Evolutionary conservation across 345 rosid genomes (phyloP), one percentile per base, ranked within the genome.

Genomic region (Citrus trifoliata): DNA sequence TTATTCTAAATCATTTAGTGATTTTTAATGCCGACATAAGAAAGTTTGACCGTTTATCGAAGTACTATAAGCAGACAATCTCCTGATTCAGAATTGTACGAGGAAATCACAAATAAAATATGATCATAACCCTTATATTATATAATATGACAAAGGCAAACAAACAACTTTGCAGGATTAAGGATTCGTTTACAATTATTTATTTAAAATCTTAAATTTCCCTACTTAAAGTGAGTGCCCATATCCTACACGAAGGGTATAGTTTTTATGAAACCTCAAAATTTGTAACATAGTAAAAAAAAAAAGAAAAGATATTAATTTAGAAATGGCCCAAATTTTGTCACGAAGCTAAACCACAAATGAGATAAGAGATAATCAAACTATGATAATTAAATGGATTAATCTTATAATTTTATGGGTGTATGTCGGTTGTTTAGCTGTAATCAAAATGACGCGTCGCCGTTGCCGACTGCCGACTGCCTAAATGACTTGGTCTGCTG

Each of bases 391-490:
- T 76, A 37, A 71, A 10, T 14, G 28, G 1, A 76, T 66, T 76
- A 48, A 66, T 33, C 64, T 51, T 35, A 76, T 13, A 76, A 76
- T 53, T 73, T 76, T 76, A 16, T 1, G 65, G 64, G 25, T 24
- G 3, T 21, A 33, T 55, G 79, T 76, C 65, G 27, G 55, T 33
- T 67, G 79, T 35, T 55, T 35, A 76, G 25, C 33, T 22, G 7
- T 53, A 76, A 53, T 67, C 64, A 14, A 67, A 8, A 67, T 55
- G 79, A 65, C 63, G 32, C 46, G 70, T 58, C 79, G 59, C 56
- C 58, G 56, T 32, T 24, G 67, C 42, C 37, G 55, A 25, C 46
- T 42, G 77, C 85, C 71, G 69, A 78, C 80, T 59, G 62, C 21
- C 56, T 71, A 13, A 65, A n/a, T 59, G 79, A 69, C 70, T 25